Percentiles rank a stretch among this genome's conserved stretches.
Evolutionary conservation across 2,329 filamentous ascomycete genomes (phyloP).

Genomic region (Tolypocladium inflatum): DNA sequence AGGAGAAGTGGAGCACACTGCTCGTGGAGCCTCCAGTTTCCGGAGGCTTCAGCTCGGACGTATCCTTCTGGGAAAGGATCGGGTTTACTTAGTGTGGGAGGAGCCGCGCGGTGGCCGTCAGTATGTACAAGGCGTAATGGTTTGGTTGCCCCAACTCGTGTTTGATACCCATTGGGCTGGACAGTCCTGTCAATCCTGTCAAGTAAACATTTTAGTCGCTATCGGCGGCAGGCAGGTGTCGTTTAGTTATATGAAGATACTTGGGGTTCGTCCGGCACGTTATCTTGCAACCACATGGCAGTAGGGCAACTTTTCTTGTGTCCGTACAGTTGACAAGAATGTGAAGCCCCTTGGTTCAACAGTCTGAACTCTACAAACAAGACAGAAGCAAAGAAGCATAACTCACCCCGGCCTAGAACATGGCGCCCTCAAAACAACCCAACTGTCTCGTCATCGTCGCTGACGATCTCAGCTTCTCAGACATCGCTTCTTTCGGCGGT

Average conservation of each 20-base stretch:
- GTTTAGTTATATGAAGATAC: background rate
- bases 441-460: conserved; percentile 16
- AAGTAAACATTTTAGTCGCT: background rate
- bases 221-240: background rate
- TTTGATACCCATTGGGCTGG: background rate
- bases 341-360: too few relatives aligned
- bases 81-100: conserved; percentile 6
- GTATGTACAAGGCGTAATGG: background rate
- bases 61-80: conserved; percentile 38
- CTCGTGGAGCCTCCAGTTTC: conserved; percentile 33
- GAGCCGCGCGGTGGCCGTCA: background rate
- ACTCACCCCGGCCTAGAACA: too few relatives aligned
- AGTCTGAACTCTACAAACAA: too few relatives aligned
- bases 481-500: conserved; percentile 11
- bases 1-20: conserved; percentile 63
- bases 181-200: background rate
- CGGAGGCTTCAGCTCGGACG: conserved; percentile 16
- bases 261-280: background rate
- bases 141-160: background rate
- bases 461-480: conserved; percentile 15
- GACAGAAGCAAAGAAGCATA: too few relatives aligned
- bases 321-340: too few relatives aligned
- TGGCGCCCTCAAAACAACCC: conserved; percentile 1
- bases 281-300: background rate
- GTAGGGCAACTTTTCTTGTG: too few relatives aligned